Conservation (phyloP, 306 rosid genomes). For the Inga leiocalycina region DNA sequence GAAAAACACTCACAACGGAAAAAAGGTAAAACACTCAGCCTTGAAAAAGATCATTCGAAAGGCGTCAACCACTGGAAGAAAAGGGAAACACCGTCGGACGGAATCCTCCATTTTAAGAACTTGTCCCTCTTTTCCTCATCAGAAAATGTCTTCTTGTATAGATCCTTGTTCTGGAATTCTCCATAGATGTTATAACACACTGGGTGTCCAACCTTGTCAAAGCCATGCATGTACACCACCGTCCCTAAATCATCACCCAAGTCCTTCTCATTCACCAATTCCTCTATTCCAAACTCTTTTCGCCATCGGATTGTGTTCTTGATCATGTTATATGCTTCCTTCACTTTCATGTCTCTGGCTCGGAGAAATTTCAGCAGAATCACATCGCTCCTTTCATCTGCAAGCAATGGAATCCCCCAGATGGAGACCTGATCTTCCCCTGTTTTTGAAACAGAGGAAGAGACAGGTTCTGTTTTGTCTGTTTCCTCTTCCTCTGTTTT, state of each 20-base stretch:
- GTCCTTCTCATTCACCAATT: conserved; percentile 44
- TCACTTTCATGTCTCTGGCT: conserved; percentile 73
- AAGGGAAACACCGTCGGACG: too few species aligned
- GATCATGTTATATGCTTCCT: conserved; percentile 67
- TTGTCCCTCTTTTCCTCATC: conserved; percentile 62
- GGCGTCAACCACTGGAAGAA: too few species aligned
- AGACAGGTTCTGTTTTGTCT: conserved; percentile 13
- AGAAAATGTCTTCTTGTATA: conserved; percentile 61
- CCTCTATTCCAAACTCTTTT: conserved; percentile 59
- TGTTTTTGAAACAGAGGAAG: conserved; percentile 29
- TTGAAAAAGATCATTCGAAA: too few species aligned
- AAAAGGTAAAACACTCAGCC: too few species aligned
- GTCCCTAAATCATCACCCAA: conserved; percentile 47
- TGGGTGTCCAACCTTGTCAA: conserved; percentile 69
- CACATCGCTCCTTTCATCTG: conserved; percentile 63
- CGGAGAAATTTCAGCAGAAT: conserved; percentile 68
- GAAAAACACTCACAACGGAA: too few species aligned
- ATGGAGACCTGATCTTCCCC: conserved; percentile 52
- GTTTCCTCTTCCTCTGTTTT: conserved; percentile 24
- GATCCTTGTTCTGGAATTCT: conserved; percentile 56
- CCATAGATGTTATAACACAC: conserved; percentile 75
- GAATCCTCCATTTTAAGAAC: conserved; percentile 69
- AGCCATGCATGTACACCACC: conserved; percentile 63
- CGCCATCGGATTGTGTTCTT: conserved; percentile 73
- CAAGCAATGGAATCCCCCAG: conserved; percentile 36